phyloP scores from a whole-genome alignment of 148 eudicot species.

The Rhododendron mucronatum region DNA sequence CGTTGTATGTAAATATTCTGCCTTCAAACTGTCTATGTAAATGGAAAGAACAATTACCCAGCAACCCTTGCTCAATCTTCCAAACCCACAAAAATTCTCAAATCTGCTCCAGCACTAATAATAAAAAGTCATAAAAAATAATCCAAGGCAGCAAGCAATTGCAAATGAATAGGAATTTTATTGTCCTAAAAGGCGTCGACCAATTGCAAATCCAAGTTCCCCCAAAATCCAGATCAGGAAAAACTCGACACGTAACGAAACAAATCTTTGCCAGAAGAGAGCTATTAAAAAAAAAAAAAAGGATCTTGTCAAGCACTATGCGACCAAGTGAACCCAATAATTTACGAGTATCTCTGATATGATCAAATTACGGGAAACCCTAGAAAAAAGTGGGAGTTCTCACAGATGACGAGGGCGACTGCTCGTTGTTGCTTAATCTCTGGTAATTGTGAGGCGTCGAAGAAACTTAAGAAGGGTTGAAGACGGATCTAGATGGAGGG shows the following conservation, averaged over 20 bases:
- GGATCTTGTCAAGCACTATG: not conserved
- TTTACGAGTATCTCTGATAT: not conserved
- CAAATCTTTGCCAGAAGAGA: not conserved
- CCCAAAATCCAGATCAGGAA: constrained; percentile 4
- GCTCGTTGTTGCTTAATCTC: not conserved
- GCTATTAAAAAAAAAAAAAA: not conserved
- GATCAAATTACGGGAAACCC: constrained; percentile 3
- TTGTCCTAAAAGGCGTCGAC: not conserved
- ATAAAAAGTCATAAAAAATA: not conserved
- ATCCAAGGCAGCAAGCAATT: not conserved
- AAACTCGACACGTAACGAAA: not conserved
- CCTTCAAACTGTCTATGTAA: not conserved
- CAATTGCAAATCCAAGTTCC: not conserved
- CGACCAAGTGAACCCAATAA: not conserved
- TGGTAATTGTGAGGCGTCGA: not conserved
- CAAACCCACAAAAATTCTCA: not conserved
- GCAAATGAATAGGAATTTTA: not conserved
- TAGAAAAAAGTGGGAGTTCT: not conserved
- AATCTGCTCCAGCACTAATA: not conserved
- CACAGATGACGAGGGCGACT: constrained; percentile 1
- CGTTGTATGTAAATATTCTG: not conserved
- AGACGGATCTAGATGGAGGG: not conserved
- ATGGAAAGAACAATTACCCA: not conserved
- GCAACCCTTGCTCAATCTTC: not conserved
- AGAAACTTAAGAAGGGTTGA: constrained; percentile 22